phyloP scores from a whole-genome alignment of 768 basidiomycete species.

The Glaciozyma martinii region DNA sequence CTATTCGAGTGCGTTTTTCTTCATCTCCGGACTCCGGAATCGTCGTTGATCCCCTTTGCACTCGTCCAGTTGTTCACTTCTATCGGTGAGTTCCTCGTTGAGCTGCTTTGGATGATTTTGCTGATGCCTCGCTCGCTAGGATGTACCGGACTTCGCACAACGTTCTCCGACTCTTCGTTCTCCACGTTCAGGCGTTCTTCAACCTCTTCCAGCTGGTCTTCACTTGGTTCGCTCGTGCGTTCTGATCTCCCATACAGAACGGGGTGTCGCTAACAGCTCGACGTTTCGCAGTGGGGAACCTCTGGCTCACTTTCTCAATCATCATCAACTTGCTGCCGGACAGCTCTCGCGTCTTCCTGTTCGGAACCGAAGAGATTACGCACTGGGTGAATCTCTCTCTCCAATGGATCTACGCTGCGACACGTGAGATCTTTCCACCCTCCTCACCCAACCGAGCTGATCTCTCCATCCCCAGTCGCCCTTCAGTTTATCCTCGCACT shows the following conservation, averaged over 20 bases:
- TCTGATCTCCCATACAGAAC: no score
- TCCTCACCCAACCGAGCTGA: not conserved
- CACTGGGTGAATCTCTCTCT: constrained; percentile 1
- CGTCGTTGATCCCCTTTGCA: not conserved
- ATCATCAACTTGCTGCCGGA: constrained; percentile 75
- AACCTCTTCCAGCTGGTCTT: constrained; percentile 36
- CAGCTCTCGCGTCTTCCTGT: constrained; percentile 45
- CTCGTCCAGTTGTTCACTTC: not conserved
- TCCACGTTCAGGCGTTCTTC: constrained; percentile 66
- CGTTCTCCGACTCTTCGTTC: constrained; percentile 87
- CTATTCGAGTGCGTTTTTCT: constrained; percentile 59
- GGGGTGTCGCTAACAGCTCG: not conserved
- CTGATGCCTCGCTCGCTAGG: not conserved
- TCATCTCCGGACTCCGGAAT: not conserved
- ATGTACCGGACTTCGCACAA: constrained; percentile 69
- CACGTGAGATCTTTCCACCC: not conserved
- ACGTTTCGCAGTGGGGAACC: not conserved
- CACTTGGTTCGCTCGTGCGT: constrained; percentile 34
- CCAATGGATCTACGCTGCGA: not conserved
- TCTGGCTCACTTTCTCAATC: constrained; percentile 88
- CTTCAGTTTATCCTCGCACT: constrained; percentile 67
- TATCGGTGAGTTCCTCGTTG: not conserved
- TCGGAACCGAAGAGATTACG: constrained; percentile 50
- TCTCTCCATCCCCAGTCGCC: constrained; percentile 58
- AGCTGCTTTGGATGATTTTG: not conserved